A percentile compares a stretch with the other conserved stretches of the same genome.
phyloP scores from a whole-genome alignment of 805 yeast species.

The Kuraishia cidri region DNA sequence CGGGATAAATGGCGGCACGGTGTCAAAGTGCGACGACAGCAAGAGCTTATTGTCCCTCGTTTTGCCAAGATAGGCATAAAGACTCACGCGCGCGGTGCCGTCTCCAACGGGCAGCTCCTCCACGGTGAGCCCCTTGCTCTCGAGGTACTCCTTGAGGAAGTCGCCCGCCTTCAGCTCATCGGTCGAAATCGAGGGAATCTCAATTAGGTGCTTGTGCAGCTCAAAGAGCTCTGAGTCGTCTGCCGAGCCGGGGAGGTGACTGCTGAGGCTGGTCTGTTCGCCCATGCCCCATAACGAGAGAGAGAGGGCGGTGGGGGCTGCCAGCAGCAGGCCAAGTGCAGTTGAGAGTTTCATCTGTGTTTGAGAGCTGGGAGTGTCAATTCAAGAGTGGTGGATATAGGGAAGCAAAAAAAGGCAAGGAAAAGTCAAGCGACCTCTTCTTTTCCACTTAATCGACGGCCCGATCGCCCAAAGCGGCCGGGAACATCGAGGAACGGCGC shows the following conservation, averaged over 20 bases:
- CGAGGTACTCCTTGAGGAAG: slow-evolving; percentile 29
- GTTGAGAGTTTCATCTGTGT: too few species aligned
- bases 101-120: slow-evolving; percentile 28
- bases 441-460: too few species aligned
- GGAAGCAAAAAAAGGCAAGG: too few species aligned
- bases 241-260: neutral
- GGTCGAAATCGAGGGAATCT: slow-evolving; percentile 23
- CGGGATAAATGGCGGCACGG: slow-evolving; percentile 60
- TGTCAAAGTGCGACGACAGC: slow-evolving; percentile 60
- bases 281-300: too few species aligned
- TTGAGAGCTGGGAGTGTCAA: too few species aligned
- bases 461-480: too few species aligned
- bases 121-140: slow-evolving; percentile 38
- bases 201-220: slow-evolving; percentile 25
- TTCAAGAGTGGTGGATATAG: too few species aligned
- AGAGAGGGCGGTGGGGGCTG: too few species aligned
- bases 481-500: too few species aligned
- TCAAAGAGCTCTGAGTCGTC: slow-evolving; percentile 9
- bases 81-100: slow-evolving; percentile 29
- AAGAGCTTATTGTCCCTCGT: slow-evolving; percentile 36
- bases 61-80: slow-evolving; percentile 47
- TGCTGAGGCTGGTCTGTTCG: neutral
- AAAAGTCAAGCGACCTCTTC: too few species aligned
- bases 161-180: slow-evolving; percentile 26
- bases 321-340: too few species aligned